Percentiles rank a stretch among this genome's conserved stretches.
phyloP scores from a whole-genome alignment of 805 yeast genomes.

The Scheffersomyces stipitis region DNA sequence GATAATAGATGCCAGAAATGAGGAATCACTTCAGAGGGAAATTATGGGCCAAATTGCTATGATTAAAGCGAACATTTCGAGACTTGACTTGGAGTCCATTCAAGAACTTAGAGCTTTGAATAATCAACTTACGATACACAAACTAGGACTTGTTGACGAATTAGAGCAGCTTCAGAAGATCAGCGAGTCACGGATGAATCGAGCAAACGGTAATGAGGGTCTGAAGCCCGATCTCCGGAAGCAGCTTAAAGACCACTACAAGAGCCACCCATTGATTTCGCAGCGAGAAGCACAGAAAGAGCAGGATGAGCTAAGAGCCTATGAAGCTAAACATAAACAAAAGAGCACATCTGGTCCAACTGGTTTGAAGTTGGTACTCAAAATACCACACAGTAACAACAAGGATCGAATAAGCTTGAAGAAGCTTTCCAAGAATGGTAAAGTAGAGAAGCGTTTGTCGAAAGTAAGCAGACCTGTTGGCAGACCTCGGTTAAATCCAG shows the following conservation, averaged over 20 bases:
- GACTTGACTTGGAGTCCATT: constrained; percentile 19
- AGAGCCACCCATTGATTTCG: constrained; percentile 33
- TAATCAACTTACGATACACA: constrained; percentile 32
- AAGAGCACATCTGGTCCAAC: neutral
- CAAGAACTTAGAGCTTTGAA: constrained; percentile 27
- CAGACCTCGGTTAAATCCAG: too few species aligned
- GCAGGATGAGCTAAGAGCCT: constrained; percentile 15
- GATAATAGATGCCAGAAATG: neutral
- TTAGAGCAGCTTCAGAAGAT: constrained; percentile 17
- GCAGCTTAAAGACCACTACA: constrained; percentile 34
- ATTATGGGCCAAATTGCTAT: constrained; percentile 6
- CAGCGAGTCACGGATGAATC: constrained; percentile 3
- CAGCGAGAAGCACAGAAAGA: constrained; percentile 39
- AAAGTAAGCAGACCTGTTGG: too few species aligned
- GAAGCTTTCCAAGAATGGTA: too few species aligned
- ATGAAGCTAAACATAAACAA: constrained; percentile 1
- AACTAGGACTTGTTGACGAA: constrained; percentile 21
- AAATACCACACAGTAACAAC: constrained; percentile 2
- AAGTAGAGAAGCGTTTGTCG: too few species aligned
- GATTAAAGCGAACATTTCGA: constrained; percentile 9
- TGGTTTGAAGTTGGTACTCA: constrained; percentile 9
- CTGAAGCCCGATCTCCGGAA: constrained; percentile 22
- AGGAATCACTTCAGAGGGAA: neutral
- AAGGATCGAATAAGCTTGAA: neutral
- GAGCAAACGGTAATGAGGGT: constrained; percentile 6